phyloP scores from a whole-genome alignment of 2,329 filamentous ascomycete genomes.

The Sporothrix brasiliensis region DNA sequence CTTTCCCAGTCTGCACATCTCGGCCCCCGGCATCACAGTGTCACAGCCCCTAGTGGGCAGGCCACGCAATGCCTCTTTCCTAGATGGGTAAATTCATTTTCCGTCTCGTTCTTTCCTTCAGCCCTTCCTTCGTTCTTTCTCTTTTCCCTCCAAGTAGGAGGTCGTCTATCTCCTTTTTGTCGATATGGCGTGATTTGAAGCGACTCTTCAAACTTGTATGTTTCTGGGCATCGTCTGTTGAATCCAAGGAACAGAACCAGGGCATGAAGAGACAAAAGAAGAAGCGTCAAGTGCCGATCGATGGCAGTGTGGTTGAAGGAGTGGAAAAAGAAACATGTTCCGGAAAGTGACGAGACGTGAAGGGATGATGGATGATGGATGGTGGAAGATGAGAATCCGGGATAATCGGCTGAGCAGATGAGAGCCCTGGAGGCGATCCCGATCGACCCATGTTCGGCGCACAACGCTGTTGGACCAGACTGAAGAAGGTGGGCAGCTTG shows the following conservation, averaged over 20 bases:
- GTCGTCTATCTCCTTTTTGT: not conserved
- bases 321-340: not conserved
- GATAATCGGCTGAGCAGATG: not conserved
- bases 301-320: not conserved
- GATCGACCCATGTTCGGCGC: no score
- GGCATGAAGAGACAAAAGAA: not conserved
- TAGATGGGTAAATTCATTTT: not conserved
- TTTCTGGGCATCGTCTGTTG: no score
- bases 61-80: constrained; percentile 19
- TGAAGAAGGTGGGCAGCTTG: no score
- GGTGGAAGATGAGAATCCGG: constrained; percentile 1
- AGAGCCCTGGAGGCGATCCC: no score
- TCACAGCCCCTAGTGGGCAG: constrained; percentile 2
- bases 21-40: not conserved
- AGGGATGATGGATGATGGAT: not conserved
- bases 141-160: not conserved
- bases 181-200: constrained; percentile 8
- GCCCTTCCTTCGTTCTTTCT: not conserved
- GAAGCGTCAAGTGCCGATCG: not conserved
- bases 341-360: not conserved
- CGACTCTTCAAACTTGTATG: not conserved
- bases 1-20: not conserved
- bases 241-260: no score
- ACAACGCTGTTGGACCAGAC: no score
- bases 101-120: not conserved